These are phyloP conservation scores for Debaryomyces maramus DNA, from an alignment of 805 yeast species.

Conservation along the genomic window DNA sequence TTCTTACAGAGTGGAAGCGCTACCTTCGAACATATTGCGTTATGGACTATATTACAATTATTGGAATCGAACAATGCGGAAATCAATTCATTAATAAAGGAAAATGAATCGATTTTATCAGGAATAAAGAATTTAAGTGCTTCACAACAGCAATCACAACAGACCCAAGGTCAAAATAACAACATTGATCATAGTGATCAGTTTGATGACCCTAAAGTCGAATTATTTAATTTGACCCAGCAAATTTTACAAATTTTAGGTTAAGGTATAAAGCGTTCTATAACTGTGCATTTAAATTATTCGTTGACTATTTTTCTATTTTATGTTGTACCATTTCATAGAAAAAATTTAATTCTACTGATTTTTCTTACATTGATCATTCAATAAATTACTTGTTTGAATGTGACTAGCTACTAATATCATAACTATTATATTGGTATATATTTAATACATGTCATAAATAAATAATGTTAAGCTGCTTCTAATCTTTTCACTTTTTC, in stretches of 20 bases:
- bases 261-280: too few relatives aligned
- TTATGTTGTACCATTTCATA: not conserved
- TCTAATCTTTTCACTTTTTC: constrained; percentile 5
- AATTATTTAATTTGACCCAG: constrained; percentile 64
- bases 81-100: constrained; percentile 55
- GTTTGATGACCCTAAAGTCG: constrained; percentile 62
- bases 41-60: constrained; percentile 93
- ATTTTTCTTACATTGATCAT: not conserved
- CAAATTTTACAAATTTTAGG: constrained; percentile 60
- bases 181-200: constrained; percentile 32
- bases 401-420: not conserved
- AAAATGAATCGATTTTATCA: constrained; percentile 51
- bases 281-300: too few relatives aligned
- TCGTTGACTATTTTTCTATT: not conserved
- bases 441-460: not conserved
- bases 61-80: constrained; percentile 80
- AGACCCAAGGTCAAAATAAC: constrained; percentile 21
- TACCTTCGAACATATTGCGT: constrained; percentile 95
- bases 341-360: not conserved
- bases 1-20: constrained; percentile 83
- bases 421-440: constrained; percentile 2
- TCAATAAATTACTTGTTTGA: too few relatives aligned
- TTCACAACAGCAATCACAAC: constrained; percentile 34
- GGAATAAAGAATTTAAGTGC: constrained; percentile 53
- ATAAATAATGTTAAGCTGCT: not conserved